These are phyloP conservation scores for Xylariaceae sp. DNA, from an alignment of 2,329 filamentous ascomycete species.

Conservation along the genomic window DNA sequence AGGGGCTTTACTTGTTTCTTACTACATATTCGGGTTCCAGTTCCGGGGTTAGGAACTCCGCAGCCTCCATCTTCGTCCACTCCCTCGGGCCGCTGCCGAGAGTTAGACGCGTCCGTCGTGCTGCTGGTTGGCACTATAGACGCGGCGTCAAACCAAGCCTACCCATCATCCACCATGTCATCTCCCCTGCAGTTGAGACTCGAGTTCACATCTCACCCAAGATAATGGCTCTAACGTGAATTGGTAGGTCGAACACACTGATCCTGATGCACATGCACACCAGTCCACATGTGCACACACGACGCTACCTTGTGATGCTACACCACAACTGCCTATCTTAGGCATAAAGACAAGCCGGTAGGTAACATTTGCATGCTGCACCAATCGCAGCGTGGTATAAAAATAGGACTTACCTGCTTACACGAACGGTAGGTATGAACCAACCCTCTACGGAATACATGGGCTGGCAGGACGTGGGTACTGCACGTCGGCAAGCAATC, in stretches of 20 bases:
- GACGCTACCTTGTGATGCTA: neutral
- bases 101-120: slow-evolving; percentile 16
- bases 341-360: neutral
- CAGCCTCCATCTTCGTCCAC: slow-evolving; percentile 17
- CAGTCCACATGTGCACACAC: neutral
- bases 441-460: no score
- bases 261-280: neutral
- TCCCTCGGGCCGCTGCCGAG: slow-evolving; percentile 19
- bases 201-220: neutral
- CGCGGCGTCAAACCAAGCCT: slow-evolving; percentile 11
- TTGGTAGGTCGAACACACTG: slow-evolving; percentile 1
- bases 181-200: slow-evolving; percentile 10
- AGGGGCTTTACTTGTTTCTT: neutral
- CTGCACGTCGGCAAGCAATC: slow-evolving; percentile 8
- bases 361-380: slow-evolving; percentile 4
- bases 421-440: neutral
- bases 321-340: neutral
- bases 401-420: slow-evolving; percentile 20
- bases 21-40: neutral
- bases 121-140: slow-evolving; percentile 14
- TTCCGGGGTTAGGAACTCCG: neutral
- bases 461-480: neutral
- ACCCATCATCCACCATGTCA: neutral
- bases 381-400: slow-evolving; percentile 12
- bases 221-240: neutral